phyloP scores from a whole-genome alignment of 768 basidiomycete genomes.

The Suillus occidentalis region DNA sequence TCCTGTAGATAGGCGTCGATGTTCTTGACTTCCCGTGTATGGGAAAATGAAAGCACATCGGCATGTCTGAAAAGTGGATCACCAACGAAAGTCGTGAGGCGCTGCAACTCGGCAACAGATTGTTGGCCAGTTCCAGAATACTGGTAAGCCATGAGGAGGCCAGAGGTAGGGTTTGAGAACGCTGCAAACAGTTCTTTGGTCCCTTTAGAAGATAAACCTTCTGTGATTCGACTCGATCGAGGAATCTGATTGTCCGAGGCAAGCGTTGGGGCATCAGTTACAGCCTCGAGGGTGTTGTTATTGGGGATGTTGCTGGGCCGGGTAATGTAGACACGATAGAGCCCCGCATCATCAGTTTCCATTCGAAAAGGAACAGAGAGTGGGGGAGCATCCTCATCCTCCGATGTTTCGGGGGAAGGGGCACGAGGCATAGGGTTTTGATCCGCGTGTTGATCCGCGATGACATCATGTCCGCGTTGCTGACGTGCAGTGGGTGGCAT shows the following conservation, averaged over 20 bases:
- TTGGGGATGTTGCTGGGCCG: background rate
- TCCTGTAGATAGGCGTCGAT: slow-evolving; percentile 6
- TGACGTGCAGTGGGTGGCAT: background rate
- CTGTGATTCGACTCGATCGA: background rate
- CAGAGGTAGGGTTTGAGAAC: slow-evolving; percentile 24
- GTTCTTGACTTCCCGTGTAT: background rate
- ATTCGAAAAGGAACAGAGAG: background rate
- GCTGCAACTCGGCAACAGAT: slow-evolving; percentile 26
- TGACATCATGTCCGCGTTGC: background rate
- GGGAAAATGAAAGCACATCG: slow-evolving; percentile 22
- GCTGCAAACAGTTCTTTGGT: slow-evolving; percentile 2
- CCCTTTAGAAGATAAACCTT: background rate
- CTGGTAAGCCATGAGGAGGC: slow-evolving; percentile 32
- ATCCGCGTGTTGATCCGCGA: background rate
- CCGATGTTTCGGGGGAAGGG: background rate
- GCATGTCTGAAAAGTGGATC: slow-evolving; percentile 21
- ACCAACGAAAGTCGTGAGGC: slow-evolving; percentile 24
- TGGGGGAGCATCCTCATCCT: background rate
- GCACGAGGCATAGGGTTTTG: background rate
- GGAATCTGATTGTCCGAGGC: background rate
- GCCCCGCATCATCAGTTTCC: background rate
- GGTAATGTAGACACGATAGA: slow-evolving; percentile 9
- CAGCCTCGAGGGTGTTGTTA: background rate
- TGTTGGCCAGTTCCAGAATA: slow-evolving; percentile 29
- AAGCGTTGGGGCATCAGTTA: slow-evolving; percentile 5